Conservation (phyloP, 2,329 filamentous ascomycete genomes). For the Tolypocladium ophioglossoides region DNA sequence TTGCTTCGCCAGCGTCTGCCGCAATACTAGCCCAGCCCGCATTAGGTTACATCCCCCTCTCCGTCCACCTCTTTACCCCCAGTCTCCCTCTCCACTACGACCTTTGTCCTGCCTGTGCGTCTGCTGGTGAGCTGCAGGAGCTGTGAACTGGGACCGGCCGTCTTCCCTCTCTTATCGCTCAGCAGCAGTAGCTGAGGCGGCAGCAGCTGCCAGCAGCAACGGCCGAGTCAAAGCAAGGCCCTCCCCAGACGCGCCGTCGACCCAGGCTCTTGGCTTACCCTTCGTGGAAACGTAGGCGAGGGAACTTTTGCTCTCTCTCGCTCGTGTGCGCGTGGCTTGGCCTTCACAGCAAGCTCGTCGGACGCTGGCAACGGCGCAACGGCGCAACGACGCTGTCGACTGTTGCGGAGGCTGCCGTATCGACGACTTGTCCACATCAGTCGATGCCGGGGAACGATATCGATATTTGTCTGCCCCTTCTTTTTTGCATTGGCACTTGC, state of each 20-base stretch:
- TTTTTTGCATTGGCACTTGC: constrained; percentile 6
- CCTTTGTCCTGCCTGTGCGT: constrained; percentile 1
- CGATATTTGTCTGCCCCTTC: constrained; percentile 7
- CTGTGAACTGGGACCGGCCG: constrained; percentile 1
- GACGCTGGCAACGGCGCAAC: constrained; percentile 1
- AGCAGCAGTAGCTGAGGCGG: neutral
- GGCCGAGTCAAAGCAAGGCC: constrained; percentile 9
- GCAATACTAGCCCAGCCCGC: constrained; percentile 8
- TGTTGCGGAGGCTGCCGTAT: constrained; percentile 8
- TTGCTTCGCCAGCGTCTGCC: constrained; percentile 8
- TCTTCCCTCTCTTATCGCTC: neutral
- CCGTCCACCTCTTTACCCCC: constrained; percentile 5
- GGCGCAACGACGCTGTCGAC: constrained; percentile 2
- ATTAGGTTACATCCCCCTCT: constrained; percentile 12
- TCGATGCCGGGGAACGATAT: constrained; percentile 10
- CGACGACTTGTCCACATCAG: constrained; percentile 9
- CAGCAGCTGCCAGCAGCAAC: neutral
- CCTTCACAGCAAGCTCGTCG: constrained; percentile 11
- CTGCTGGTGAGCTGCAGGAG: neutral
- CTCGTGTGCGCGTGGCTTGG: constrained; percentile 24
- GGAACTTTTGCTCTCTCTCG: constrained; percentile 29
- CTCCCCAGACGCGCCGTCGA: constrained; percentile 12
- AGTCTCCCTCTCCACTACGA: constrained; percentile 4
- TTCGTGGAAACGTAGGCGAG: constrained; percentile 24
- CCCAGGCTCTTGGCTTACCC: constrained; percentile 23